Evolutionary conservation across 768 basidiomycete genomes (phyloP).

Genomic region (Pulveroboletus ravenelii): DNA sequence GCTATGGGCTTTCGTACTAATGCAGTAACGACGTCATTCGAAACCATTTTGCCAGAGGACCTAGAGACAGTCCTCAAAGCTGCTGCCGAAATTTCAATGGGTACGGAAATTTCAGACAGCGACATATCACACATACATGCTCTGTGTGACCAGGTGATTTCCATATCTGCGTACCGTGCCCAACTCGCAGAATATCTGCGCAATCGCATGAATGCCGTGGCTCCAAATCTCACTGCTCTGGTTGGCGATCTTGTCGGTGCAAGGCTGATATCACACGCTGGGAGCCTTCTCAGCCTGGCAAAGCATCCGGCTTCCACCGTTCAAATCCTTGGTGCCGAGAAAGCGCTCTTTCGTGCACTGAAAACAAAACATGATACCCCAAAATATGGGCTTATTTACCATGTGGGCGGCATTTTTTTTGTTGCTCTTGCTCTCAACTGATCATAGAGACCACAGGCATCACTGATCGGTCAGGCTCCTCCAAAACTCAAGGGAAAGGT

Average conservation of each 20-base stretch:
- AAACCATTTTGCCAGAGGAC: conserved; percentile 91
- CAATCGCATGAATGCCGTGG: conserved; percentile 97
- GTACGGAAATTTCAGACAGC: conserved; percentile 96
- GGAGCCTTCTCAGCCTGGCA: conserved; percentile 62
- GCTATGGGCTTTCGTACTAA: conserved; percentile 98
- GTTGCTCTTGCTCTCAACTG: background rate
- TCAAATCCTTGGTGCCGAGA: conserved; percentile 74
- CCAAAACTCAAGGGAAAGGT: conserved; percentile 98
- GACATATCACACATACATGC: conserved; percentile 97
- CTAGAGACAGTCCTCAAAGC: conserved; percentile 92
- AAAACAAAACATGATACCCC: conserved; percentile 93
- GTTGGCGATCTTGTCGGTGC: conserved; percentile 78
- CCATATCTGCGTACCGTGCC: conserved; percentile 89
- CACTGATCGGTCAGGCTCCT: conserved; percentile 93
- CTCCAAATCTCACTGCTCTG: conserved; percentile 88
- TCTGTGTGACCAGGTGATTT: conserved; percentile 96
- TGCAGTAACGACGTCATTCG: conserved; percentile 79
- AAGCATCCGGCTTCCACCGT: conserved; percentile 79
- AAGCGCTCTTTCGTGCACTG: conserved; percentile 69
- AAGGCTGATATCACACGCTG: conserved; percentile 69
- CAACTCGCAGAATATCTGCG: conserved; percentile 95
- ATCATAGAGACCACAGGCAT: conserved; percentile 52
- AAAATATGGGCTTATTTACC: conserved; percentile 99
- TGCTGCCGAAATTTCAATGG: conserved; percentile 98
- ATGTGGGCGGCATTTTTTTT: conserved; percentile 47